Conservation (phyloP, 2,329 filamentous ascomycete species). For the Cercospora beticola region DNA sequence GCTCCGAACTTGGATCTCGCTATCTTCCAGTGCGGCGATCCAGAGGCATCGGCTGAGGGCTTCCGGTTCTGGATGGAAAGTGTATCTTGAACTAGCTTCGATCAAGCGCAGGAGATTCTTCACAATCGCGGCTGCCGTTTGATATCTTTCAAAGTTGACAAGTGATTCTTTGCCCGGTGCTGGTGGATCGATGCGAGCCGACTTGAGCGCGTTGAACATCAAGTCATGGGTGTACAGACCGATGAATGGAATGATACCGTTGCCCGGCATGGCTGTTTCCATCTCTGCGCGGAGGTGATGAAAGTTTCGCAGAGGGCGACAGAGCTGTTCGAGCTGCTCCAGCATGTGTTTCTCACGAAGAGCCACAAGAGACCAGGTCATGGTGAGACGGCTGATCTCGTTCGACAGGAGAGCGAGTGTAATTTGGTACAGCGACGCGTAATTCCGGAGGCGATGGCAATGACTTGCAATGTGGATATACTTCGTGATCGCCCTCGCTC, state of each 20-base stretch:
- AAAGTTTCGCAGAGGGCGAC: slow-evolving; percentile 77
- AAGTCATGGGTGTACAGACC: slow-evolving; percentile 79
- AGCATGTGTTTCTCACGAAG: slow-evolving; percentile 64
- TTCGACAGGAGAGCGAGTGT: slow-evolving; percentile 73
- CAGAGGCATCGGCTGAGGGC: slow-evolving; percentile 80
- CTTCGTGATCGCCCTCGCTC: slow-evolving; percentile 75
- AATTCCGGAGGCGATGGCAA: slow-evolving; percentile 74
- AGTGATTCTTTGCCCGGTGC: slow-evolving; percentile 58
- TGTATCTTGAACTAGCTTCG: slow-evolving; percentile 73
- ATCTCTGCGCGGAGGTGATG: slow-evolving; percentile 74
- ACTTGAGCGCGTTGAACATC: slow-evolving; percentile 76
- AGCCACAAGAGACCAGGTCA: slow-evolving; percentile 72
- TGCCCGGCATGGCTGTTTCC: slow-evolving; percentile 61
- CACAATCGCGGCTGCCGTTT: slow-evolving; percentile 71
- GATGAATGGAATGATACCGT: slow-evolving; percentile 80
- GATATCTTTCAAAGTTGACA: slow-evolving; percentile 80
- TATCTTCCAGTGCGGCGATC: slow-evolving; percentile 73
- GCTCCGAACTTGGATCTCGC: slow-evolving; percentile 59
- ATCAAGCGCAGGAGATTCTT: slow-evolving; percentile 77
- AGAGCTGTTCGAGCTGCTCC: slow-evolving; percentile 66
- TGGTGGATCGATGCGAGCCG: slow-evolving; percentile 64
- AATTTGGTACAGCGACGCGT: slow-evolving; percentile 79
- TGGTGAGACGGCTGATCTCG: slow-evolving; percentile 65
- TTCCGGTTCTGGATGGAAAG: slow-evolving; percentile 71
- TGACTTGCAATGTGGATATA: slow-evolving; percentile 78